Evolutionary conservation across 257 asterid species (phyloP).

Genomic region (Cruciata laevipes): DNA sequence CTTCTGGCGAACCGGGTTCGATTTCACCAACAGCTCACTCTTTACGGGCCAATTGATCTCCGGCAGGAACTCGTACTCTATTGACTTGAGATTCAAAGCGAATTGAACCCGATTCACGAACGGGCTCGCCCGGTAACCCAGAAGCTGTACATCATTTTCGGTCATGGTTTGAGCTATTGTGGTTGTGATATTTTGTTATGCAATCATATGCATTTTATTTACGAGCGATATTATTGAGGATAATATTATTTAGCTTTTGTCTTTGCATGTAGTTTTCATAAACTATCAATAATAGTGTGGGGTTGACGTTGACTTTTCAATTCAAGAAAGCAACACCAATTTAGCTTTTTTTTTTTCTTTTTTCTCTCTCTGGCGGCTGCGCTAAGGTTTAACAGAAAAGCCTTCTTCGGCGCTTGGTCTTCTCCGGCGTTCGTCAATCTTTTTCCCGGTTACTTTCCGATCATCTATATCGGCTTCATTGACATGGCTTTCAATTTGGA

Average conservation of each 20-base stretch:
- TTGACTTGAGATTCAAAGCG: constrained; percentile 39
- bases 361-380: too few relatives aligned
- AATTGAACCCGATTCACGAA: constrained; percentile 35
- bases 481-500: too few relatives aligned
- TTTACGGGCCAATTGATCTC: constrained; percentile 19
- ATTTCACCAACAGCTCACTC: constrained; percentile 34
- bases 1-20: constrained; percentile 48
- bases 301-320: background rate
- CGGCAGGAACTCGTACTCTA: constrained; percentile 35
- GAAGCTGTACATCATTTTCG: constrained; percentile 28
- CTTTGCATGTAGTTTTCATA: background rate
- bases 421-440: too few relatives aligned
- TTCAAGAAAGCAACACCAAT: background rate
- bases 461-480: too few relatives aligned
- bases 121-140: constrained; percentile 38
- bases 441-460: too few relatives aligned
- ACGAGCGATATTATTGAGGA: background rate
- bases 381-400: too few relatives aligned
- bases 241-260: too few relatives aligned
- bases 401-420: too few relatives aligned
- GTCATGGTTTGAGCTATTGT: constrained; percentile 18
- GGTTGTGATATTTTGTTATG: too few relatives aligned
- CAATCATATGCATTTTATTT: too few relatives aligned
- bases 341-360: background rate
- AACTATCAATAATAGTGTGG: background rate